phyloP scores from a whole-genome alignment of 768 basidiomycete species.

The Piloderma croceum region DNA sequence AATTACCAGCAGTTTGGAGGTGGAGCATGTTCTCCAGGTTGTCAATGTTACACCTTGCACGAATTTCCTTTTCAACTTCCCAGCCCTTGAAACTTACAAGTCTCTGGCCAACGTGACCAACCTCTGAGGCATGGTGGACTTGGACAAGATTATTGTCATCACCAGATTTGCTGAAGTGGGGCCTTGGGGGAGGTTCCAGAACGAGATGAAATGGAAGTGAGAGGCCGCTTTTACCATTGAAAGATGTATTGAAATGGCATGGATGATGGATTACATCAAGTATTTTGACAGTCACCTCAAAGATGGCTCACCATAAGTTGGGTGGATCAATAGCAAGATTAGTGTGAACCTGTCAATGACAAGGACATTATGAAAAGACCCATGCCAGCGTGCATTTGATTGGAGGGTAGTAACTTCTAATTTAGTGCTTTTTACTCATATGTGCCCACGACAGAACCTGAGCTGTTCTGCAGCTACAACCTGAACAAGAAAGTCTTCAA shows the following conservation, averaged over 20 bases:
- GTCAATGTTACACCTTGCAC: slow-evolving; percentile 98
- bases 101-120: slow-evolving; percentile 70
- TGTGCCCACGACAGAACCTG: slow-evolving; percentile 62
- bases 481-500: slow-evolving; percentile 97
- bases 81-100: too few relatives aligned
- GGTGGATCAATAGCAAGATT: slow-evolving; percentile 95
- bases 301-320: slow-evolving; percentile 87
- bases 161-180: slow-evolving; percentile 97
- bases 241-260: slow-evolving; percentile 99
- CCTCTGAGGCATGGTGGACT: slow-evolving; percentile 83
- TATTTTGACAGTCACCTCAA: slow-evolving; percentile 97
- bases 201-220: slow-evolving; percentile 99
- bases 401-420: slow-evolving; percentile 55
- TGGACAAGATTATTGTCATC: slow-evolving; percentile 93
- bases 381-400: slow-evolving; percentile 94
- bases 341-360: slow-evolving; percentile 91
- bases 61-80: slow-evolving; percentile 97
- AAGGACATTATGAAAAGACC: slow-evolving; percentile 94
- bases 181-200: slow-evolving; percentile 94
- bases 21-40: slow-evolving; percentile 89
- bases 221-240: slow-evolving; percentile 94
- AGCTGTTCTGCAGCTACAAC: slow-evolving; percentile 95
- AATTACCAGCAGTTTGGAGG: slow-evolving; percentile 80
- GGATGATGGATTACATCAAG: slow-evolving; percentile 98
- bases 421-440: slow-evolving; percentile 1